phyloP scores from a whole-genome alignment of 768 basidiomycete genomes.

The Pleurotus giganteus region DNA sequence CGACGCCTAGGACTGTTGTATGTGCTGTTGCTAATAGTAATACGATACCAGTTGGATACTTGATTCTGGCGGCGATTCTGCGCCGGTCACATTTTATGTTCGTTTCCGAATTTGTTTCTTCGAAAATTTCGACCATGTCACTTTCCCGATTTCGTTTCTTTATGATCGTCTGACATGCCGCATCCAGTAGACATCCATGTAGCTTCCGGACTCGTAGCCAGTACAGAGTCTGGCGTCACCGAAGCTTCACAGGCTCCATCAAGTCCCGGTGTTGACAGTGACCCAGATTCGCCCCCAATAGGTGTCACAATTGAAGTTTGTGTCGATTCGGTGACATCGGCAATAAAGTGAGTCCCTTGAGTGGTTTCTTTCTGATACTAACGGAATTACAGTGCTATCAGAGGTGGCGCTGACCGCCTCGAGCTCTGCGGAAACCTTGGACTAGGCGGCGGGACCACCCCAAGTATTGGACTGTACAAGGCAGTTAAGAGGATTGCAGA shows the following conservation, averaged over 20 bases:
- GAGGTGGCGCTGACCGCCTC: constrained; percentile 72
- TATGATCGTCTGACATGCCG: neutral
- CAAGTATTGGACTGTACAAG: constrained; percentile 70
- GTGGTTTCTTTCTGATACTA: too few species aligned
- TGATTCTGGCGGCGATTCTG: neutral
- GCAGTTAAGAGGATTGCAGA: constrained; percentile 49
- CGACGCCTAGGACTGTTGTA: too few species aligned
- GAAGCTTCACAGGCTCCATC: neutral
- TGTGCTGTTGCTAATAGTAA: too few species aligned
- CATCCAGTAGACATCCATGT: constrained; percentile 2
- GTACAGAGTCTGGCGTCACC: neutral
- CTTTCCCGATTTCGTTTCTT: neutral
- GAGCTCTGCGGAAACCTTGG: constrained; percentile 72
- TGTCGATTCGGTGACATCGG: constrained; percentile 74
- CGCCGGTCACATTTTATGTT: too few species aligned
- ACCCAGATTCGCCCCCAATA: neutral
- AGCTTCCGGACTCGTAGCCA: constrained; percentile 3
- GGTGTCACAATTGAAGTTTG: constrained; percentile 58
- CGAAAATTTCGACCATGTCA: neutral
- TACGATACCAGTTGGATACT: neutral
- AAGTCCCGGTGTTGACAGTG: neutral
- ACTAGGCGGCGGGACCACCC: constrained; percentile 79
- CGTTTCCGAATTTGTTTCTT: neutral
- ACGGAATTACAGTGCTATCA: constrained; percentile 52
- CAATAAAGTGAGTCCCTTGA: constrained; percentile 51